Conservation (phyloP, 2,329 filamentous ascomycete species). For the Ceratocystis harringtonii region DNA sequence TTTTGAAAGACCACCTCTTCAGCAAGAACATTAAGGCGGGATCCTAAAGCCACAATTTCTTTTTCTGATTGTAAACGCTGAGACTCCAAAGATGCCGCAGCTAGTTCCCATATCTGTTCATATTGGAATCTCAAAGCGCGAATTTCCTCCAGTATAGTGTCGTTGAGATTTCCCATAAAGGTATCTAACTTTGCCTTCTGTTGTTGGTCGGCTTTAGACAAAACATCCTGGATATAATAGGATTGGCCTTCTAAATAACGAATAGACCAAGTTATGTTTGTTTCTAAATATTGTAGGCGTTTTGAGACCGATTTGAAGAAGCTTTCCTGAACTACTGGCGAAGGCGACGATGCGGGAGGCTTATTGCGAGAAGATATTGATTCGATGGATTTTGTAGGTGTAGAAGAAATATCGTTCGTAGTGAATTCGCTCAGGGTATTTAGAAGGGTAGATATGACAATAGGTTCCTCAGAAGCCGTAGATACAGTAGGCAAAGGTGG, state of each 20-base stretch:
- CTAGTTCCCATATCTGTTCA: slow-evolving; percentile 92
- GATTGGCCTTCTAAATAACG: slow-evolving; percentile 97
- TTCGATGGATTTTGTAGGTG: slow-evolving; percentile 21
- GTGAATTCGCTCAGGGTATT: neutral
- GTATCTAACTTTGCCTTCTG: slow-evolving; percentile 69
- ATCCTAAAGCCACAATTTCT: slow-evolving; percentile 68
- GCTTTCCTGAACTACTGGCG: slow-evolving; percentile 83
- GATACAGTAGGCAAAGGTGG: neutral
- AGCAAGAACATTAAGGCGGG: slow-evolving; percentile 73
- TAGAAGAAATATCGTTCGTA: slow-evolving; percentile 26
- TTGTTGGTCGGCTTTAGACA: slow-evolving; percentile 71
- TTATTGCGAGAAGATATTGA: slow-evolving; percentile 1
- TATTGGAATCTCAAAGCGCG: slow-evolving; percentile 69
- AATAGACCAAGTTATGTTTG: slow-evolving; percentile 80
- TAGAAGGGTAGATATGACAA: neutral
- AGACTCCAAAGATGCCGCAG: slow-evolving; percentile 76
- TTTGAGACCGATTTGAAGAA: slow-evolving; percentile 97
- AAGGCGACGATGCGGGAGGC: slow-evolving; percentile 29
- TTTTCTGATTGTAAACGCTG: slow-evolving; percentile 72
- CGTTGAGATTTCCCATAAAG: slow-evolving; percentile 76
- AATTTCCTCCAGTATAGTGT: slow-evolving; percentile 69
- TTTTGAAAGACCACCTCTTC: slow-evolving; percentile 82
- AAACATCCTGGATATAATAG: slow-evolving; percentile 71
- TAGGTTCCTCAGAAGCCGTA: neutral
- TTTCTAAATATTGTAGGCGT: slow-evolving; percentile 75